These are phyloP conservation scores for Rhodomyrtus psidioides DNA, from an alignment of 441 rosid genomes.

Conservation along the genomic window DNA sequence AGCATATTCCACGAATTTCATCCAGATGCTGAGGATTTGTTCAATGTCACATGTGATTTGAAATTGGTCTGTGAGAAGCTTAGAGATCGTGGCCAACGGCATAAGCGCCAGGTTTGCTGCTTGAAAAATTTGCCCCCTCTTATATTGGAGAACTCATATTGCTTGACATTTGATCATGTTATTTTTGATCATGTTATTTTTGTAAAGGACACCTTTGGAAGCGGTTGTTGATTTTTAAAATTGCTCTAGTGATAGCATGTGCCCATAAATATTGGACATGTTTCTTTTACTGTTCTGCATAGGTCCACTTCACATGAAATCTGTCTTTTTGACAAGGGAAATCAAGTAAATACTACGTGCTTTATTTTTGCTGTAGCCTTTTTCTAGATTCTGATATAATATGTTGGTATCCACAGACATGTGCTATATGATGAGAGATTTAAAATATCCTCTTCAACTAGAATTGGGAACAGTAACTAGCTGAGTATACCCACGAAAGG, in stretches of 20 bases:
- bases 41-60: constrained; percentile 93
- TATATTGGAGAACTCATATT: not conserved
- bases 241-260: not conserved
- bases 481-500: not conserved
- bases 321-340: not conserved
- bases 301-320: not conserved
- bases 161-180: not conserved
- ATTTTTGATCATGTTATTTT: not conserved
- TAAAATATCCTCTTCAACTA: not conserved
- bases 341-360: not conserved
- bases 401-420: not conserved
- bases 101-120: constrained; percentile 81
- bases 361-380: not conserved
- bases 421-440: not conserved
- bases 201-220: not conserved
- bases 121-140: not conserved
- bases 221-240: not conserved
- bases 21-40: constrained; percentile 95
- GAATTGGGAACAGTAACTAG: not conserved
- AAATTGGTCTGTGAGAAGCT: constrained; percentile 88
- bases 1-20: constrained; percentile 94
- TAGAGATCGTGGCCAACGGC: constrained; percentile 71
- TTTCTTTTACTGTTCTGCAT: not conserved
- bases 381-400: not conserved
- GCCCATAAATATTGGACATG: not conserved